These are phyloP conservation scores for Aspergillus fumigatus DNA, from an alignment of 2,329 filamentous ascomycete genomes.

Conservation along the genomic window DNA sequence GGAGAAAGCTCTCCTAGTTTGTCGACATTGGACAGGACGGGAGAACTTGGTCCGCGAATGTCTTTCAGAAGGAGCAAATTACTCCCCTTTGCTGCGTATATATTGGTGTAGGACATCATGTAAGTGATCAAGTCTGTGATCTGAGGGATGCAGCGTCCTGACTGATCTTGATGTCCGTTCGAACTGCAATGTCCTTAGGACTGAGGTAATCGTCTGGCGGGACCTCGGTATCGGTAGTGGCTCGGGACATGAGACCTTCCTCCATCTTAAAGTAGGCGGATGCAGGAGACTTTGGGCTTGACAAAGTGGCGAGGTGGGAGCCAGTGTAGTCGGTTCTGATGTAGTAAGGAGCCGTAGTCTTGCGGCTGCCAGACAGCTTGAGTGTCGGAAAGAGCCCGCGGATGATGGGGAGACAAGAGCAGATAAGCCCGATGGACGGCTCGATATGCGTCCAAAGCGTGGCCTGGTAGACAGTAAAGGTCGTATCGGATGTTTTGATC, in stretches of 20 bases:
- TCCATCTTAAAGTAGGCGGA: constrained; percentile 27
- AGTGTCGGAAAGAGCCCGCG: constrained; percentile 30
- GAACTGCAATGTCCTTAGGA: constrained; percentile 24
- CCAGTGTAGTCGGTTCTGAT: constrained; percentile 23
- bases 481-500: constrained; percentile 24
- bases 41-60: not conserved
- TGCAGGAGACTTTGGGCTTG: constrained; percentile 21
- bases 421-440: constrained; percentile 31
- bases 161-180: constrained; percentile 27
- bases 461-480: constrained; percentile 32
- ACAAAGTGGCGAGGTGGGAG: constrained; percentile 19
- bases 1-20: not conserved
- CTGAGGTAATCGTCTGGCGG: constrained; percentile 11
- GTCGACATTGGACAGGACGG: not conserved
- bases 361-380: constrained; percentile 18
- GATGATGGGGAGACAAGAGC: constrained; percentile 32
- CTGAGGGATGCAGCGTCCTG: constrained; percentile 18
- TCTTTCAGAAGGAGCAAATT: not conserved
- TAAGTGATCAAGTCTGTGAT: constrained; percentile 3
- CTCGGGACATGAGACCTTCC: constrained; percentile 14
- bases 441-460: constrained; percentile 35
- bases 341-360: constrained; percentile 20
- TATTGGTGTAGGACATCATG: not conserved
- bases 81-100: not conserved
- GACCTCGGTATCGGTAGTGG: constrained; percentile 11